These are phyloP conservation scores for Corrigiola litoralis DNA, from an alignment of 179 eudicot genomes.

Conservation along the genomic window DNA sequence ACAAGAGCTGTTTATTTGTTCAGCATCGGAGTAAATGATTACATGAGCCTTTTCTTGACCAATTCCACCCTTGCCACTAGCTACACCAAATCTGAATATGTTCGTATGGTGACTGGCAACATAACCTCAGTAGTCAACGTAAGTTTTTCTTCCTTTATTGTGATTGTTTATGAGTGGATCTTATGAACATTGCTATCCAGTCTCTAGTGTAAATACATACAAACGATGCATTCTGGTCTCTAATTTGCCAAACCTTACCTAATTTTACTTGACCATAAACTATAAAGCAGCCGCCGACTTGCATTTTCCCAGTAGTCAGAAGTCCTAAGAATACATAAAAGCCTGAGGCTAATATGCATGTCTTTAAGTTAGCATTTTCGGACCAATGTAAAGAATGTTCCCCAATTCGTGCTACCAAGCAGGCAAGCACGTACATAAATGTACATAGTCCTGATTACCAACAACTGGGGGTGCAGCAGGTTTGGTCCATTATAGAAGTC, in stretches of 20 bases:
- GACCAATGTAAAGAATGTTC: too few relatives aligned
- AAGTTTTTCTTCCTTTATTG: conserved; percentile 5
- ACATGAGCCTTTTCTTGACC: conserved; percentile 42
- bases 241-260: background rate
- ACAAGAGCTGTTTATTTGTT: conserved; percentile 52
- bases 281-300: too few relatives aligned
- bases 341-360: too few relatives aligned
- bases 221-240: too few relatives aligned
- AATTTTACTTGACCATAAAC: too few relatives aligned
- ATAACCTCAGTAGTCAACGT: conserved; percentile 39
- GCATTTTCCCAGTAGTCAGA: too few relatives aligned
- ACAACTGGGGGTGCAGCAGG: background rate
- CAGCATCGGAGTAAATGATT: conserved; percentile 67
- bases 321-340: too few relatives aligned
- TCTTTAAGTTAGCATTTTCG: too few relatives aligned
- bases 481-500: conserved; percentile 11
- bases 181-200: too few relatives aligned
- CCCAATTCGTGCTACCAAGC: background rate
- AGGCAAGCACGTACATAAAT: background rate
- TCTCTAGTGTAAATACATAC: too few relatives aligned
- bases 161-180: background rate
- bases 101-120: conserved; percentile 51
- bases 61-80: conserved; percentile 36
- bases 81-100: conserved; percentile 29
- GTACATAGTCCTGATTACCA: background rate